Evolutionary conservation across 2,329 filamentous ascomycete species (phyloP).

Genomic region (Xylaria sp.): DNA sequence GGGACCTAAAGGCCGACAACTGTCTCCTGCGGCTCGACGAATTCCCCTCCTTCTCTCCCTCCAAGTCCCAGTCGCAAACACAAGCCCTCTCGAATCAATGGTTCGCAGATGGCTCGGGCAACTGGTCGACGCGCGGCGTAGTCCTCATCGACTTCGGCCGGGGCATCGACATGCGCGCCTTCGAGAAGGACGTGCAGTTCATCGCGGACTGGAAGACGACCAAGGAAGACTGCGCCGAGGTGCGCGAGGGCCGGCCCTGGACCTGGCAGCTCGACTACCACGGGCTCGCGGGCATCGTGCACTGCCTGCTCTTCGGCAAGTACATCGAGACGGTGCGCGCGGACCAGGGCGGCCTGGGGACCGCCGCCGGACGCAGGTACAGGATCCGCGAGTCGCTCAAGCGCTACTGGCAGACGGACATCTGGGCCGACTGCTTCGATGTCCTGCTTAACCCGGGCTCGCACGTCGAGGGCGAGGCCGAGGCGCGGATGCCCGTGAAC

Average conservation of each 20-base stretch:
- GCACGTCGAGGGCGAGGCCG: conserved; percentile 71
- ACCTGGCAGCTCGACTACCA: conserved; percentile 98
- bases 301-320: conserved; percentile 90
- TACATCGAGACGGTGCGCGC: conserved; percentile 85
- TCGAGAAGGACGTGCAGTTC: conserved; percentile 81
- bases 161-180: conserved; percentile 91
- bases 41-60: conserved; percentile 38
- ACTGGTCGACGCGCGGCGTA: conserved; percentile 84
- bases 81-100: conserved; percentile 71
- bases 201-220: conserved; percentile 95
- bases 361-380: conserved; percentile 73
- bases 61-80: conserved; percentile 32
- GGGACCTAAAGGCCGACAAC: conserved; percentile 95
- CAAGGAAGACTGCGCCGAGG: conserved; percentile 91
- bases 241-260: conserved; percentile 93
- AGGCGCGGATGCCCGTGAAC: conserved; percentile 75
- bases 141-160: conserved; percentile 94
- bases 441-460: conserved; percentile 83
- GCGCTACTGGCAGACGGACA: conserved; percentile 94
- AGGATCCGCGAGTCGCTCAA: conserved; percentile 85
- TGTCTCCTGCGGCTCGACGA: conserved; percentile 86
- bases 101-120: conserved; percentile 75
- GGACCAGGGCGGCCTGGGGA: conserved; percentile 66
- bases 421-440: conserved; percentile 87
- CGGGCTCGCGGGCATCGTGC: conserved; percentile 87